phyloP scores from a whole-genome alignment of 2,329 filamentous ascomycete genomes.

The Hymenoscyphus linearis region DNA sequence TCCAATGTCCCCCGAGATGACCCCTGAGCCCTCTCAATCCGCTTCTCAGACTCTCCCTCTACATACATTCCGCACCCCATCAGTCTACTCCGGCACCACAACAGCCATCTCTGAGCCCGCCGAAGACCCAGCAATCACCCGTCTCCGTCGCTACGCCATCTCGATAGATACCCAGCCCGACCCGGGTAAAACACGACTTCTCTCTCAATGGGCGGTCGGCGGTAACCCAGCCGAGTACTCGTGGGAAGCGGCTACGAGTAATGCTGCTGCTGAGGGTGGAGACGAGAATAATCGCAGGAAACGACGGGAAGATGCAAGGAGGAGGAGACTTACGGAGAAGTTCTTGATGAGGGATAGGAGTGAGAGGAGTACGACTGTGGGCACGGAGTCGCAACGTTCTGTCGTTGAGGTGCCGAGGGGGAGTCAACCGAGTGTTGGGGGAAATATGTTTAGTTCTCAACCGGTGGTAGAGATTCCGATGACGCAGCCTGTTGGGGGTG shows the following conservation, averaged over 20 bases:
- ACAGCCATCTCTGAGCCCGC: conserved; percentile 15
- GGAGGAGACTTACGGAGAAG: conserved; percentile 29
- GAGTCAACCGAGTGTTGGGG: conserved; percentile 24
- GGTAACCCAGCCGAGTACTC: conserved; percentile 32
- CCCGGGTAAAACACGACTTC: conserved; percentile 25
- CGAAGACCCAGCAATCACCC: conserved; percentile 31
- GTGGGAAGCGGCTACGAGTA: conserved; percentile 25
- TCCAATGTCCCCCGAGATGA: conserved; percentile 18
- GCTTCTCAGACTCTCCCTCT: conserved; percentile 17
- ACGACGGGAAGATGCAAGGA: conserved; percentile 25
- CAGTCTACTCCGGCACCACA: conserved; percentile 24
- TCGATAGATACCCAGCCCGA: conserved; percentile 30
- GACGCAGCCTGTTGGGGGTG: conserved; percentile 45
- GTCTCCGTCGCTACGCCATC: conserved; percentile 34
- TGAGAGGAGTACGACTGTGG: conserved; percentile 9
- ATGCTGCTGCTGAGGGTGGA: conserved; percentile 13
- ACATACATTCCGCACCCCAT: conserved; percentile 23
- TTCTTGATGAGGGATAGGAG: conserved; percentile 24
- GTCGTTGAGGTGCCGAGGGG: conserved; percentile 26
- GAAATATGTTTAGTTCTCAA: conserved; percentile 27
- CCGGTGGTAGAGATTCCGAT: conserved; percentile 28
- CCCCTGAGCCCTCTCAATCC: conserved; percentile 7
- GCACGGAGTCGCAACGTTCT: conserved; percentile 38
- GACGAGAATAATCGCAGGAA: conserved; percentile 19
- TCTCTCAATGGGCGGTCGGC: conserved; percentile 35